Conservation (phyloP, 2,329 filamentous ascomycete species). For the Leptographium lundbergii region DNA sequence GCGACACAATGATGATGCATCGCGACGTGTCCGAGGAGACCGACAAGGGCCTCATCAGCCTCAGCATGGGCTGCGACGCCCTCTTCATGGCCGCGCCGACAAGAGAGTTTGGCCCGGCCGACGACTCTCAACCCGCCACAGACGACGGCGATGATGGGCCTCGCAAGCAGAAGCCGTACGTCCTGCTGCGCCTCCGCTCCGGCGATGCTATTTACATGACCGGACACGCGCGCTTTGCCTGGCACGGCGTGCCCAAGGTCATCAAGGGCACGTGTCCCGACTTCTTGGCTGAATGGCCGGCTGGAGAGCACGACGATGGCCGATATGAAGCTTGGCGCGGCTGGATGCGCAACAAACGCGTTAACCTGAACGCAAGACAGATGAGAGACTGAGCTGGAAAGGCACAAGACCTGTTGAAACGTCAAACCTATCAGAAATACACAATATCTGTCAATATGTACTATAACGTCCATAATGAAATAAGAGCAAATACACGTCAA, state of each 20-base stretch:
- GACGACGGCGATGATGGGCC: background rate
- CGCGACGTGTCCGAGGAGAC: constrained; percentile 85
- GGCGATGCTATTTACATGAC: constrained; percentile 91
- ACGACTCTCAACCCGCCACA: no score
- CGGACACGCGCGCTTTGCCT: constrained; percentile 68
- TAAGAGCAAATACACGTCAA: no score
- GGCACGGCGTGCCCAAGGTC: constrained; percentile 91
- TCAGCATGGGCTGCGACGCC: constrained; percentile 83
- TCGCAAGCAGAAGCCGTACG: constrained; percentile 25
- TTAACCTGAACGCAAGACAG: constrained; percentile 88
- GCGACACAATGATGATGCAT: constrained; percentile 85
- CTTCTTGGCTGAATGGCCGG: constrained; percentile 65
- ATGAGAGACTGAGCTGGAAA: constrained; percentile 45
- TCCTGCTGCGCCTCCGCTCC: constrained; percentile 59
- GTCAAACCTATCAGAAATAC: background rate
- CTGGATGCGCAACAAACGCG: constrained; percentile 79
- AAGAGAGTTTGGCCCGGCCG: constrained; percentile 7
- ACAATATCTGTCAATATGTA: background rate
- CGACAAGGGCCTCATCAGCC: constrained; percentile 64
- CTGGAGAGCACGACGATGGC: constrained; percentile 23
- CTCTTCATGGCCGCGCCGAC: constrained; percentile 72
- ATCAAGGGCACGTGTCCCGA: constrained; percentile 65
- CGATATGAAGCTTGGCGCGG: constrained; percentile 59
- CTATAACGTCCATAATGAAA: background rate
- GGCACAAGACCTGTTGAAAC: background rate